Percentiles rank a stretch among this genome's conserved stretches.
phyloP scores from a whole-genome alignment of 2,329 filamentous ascomycete species.

The Fusarium sp. region DNA sequence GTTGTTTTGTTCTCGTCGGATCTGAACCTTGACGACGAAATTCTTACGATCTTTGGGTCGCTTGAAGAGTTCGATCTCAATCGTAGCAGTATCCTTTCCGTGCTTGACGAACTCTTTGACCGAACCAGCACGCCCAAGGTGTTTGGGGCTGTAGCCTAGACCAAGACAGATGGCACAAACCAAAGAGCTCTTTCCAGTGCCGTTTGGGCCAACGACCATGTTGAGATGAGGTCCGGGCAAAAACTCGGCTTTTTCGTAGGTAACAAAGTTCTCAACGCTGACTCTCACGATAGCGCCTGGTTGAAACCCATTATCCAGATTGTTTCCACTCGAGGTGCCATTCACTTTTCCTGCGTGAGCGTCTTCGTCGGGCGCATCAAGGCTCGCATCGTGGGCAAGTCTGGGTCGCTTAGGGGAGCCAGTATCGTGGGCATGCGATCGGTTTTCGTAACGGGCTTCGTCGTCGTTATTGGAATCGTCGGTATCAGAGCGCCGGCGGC shows the following conservation, averaged over 20 bases:
- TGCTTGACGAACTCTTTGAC: slow-evolving; percentile 95
- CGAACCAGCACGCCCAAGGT: slow-evolving; percentile 87
- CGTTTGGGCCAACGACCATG: slow-evolving; percentile 99
- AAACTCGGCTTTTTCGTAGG: slow-evolving; percentile 93
- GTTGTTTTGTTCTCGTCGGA: slow-evolving; percentile 85
- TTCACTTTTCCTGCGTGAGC: slow-evolving; percentile 27
- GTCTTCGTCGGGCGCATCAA: slow-evolving; percentile 23
- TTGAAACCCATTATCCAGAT: slow-evolving; percentile 60
- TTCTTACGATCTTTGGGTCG: slow-evolving; percentile 72
- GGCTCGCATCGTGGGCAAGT: slow-evolving; percentile 44
- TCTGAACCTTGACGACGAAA: slow-evolving; percentile 78
- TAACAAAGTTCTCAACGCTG: slow-evolving; percentile 89
- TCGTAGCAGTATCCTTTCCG: slow-evolving; percentile 78
- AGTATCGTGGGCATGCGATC: slow-evolving; percentile 39
- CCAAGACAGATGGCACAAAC: slow-evolving; percentile 97
- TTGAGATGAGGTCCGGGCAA: slow-evolving; percentile 92
- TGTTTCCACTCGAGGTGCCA: slow-evolving; percentile 26
- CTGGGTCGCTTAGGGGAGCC: slow-evolving; percentile 56
- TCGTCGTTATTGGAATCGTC: slow-evolving; percentile 57
- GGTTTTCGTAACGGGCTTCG: slow-evolving; percentile 34
- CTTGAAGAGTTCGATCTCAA: slow-evolving; percentile 90
- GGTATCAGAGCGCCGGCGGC: slow-evolving; percentile 59
- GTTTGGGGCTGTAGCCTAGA: slow-evolving; percentile 83
- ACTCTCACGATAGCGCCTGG: slow-evolving; percentile 92
- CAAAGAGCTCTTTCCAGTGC: slow-evolving; percentile 96